These are phyloP conservation scores for Beauveria australis DNA, from an alignment of 2,329 filamentous ascomycete genomes.

Conservation along the genomic window DNA sequence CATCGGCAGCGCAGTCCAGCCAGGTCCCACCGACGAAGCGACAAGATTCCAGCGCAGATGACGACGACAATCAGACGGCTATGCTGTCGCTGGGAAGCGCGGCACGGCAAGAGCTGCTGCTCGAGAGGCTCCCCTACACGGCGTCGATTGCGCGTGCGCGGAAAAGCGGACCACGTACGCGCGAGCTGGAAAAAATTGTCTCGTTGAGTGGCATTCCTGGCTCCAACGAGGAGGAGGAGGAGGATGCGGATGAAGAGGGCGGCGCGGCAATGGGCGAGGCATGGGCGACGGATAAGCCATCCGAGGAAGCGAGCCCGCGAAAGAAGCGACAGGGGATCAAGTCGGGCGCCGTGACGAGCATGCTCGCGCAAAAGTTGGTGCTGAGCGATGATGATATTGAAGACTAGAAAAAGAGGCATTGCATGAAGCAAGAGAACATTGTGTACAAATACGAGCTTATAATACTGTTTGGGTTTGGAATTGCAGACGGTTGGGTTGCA, in stretches of 20 bases:
- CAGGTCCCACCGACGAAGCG: not conserved
- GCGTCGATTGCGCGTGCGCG: conserved; percentile 50
- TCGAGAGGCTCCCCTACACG: conserved; percentile 85
- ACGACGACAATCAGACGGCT: conserved; percentile 24
- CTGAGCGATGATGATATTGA: conserved; percentile 82
- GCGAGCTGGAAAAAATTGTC: conserved; percentile 60
- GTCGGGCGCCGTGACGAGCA: conserved; percentile 28
- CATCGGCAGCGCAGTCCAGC: conserved; percentile 6
- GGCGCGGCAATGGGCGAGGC: conserved; percentile 31
- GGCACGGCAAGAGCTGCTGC: conserved; percentile 63
- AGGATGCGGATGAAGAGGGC: conserved; percentile 33
- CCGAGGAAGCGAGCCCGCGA: conserved; percentile 42
- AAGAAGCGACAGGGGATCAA: conserved; percentile 37
- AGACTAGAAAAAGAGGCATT: conserved; percentile 35
- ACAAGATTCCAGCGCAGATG: not conserved
- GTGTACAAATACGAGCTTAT: conserved; percentile 3
- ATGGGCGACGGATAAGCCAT: conserved; percentile 56
- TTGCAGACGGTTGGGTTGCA: not conserved
- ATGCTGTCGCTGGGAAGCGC: conserved; percentile 55
- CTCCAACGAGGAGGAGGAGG: conserved; percentile 36
- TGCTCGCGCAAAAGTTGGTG: conserved; percentile 57
- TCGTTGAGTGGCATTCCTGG: conserved; percentile 53
- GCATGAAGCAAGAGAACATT: conserved; percentile 17
- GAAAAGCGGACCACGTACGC: conserved; percentile 33
- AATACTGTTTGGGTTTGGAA: not conserved